A percentile compares a stretch with the other conserved stretches of the same genome.
These are phyloP conservation scores for Ceratobasidium papillatum DNA, from an alignment of 1,284 basidiomycete species.

Conservation along the genomic window DNA sequence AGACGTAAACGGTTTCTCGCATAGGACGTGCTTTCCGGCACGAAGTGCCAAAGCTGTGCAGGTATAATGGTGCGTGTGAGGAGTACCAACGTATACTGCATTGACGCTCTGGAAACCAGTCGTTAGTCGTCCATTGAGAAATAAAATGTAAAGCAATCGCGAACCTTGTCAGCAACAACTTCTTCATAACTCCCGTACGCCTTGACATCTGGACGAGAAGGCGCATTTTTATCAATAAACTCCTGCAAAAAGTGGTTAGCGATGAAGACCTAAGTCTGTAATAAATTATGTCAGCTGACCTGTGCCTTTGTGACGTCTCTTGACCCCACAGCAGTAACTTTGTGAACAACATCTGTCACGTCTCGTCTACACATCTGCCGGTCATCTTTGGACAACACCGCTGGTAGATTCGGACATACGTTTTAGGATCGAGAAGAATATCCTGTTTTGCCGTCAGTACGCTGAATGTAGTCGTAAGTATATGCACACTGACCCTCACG, in stretches of 20 bases:
- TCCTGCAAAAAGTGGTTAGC: neutral
- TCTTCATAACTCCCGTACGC: conserved; percentile 81
- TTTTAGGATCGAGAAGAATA: conserved; percentile 42
- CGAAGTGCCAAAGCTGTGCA: conserved; percentile 80
- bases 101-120: conserved; percentile 69
- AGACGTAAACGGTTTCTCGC: conserved; percentile 82
- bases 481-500: conserved; percentile 39
- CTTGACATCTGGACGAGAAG: conserved; percentile 62
- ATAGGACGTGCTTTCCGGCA: conserved; percentile 87
- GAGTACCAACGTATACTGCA: conserved; percentile 85
- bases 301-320: conserved; percentile 73
- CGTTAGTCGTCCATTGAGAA: neutral
- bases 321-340: conserved; percentile 82
- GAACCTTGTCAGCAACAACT: conserved; percentile 63
- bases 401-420: conserved; percentile 23
- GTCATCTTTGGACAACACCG: neutral
- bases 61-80: conserved; percentile 84
- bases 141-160: neutral
- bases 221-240: conserved; percentile 35
- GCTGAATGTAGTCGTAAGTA: neutral
- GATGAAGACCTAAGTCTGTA: neutral
- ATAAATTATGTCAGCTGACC: neutral
- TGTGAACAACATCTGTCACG: conserved; percentile 78
- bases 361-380: conserved; percentile 55
- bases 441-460: conserved; percentile 14